Conservation (phyloP, 2,329 filamentous ascomycete genomes). For the Cordyceps pruinosa region DNA sequence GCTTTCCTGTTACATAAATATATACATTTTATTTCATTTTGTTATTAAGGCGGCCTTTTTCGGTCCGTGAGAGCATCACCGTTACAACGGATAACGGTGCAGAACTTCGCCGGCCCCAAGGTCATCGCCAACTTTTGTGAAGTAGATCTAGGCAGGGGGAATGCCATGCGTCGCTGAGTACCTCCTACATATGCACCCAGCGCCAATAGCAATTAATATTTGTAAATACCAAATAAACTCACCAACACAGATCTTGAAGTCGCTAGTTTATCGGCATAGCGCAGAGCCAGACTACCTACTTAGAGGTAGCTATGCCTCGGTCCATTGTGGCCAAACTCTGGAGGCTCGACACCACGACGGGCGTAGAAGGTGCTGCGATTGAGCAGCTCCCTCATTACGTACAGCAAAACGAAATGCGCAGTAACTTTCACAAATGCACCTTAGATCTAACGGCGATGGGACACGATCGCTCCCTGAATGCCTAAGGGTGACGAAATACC, state of each 20-base stretch:
- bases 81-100: no score
- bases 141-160: no score
- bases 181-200: no score
- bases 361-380: not conserved
- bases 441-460: slow-evolving; percentile 11
- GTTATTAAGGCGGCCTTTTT: not conserved
- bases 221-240: no score
- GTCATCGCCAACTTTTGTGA: no score
- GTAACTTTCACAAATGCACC: slow-evolving; percentile 1
- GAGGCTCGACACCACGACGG: not conserved
- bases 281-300: no score
- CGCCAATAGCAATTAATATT: no score
- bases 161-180: no score
- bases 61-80: no score
- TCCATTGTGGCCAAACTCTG: not conserved
- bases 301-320: not conserved
- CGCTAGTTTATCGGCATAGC: no score
- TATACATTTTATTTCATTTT: not conserved
- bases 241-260: no score
- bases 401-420: not conserved
- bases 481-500: not conserved
- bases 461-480: slow-evolving; percentile 9
- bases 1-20: not conserved
- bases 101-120: no score
- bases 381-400: not conserved